These are phyloP conservation scores for Sonneratia alba DNA, from an alignment of 345 rosid genomes.

Conservation along the genomic window DNA sequence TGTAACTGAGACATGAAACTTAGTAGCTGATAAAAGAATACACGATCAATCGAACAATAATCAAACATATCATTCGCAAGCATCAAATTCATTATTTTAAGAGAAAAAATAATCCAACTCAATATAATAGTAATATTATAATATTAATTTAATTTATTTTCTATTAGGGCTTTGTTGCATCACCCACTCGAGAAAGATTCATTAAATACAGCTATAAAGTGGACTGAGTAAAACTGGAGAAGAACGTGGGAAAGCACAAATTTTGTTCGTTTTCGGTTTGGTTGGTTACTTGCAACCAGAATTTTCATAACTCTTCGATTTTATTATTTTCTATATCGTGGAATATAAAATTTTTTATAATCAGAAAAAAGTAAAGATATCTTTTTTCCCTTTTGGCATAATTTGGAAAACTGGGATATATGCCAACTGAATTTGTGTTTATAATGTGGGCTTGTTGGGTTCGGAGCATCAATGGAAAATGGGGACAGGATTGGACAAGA, in stretches of 20 bases:
- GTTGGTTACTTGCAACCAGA: too few relatives aligned
- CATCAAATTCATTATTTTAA: not conserved
- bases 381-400: not conserved
- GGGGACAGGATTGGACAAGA: not conserved
- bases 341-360: too few relatives aligned
- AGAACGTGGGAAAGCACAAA: not conserved
- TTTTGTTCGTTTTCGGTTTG: too few relatives aligned
- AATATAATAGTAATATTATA: not conserved
- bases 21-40: too few relatives aligned
- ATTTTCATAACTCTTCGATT: too few relatives aligned
- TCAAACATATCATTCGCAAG: too few relatives aligned
- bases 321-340: too few relatives aligned
- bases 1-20: too few relatives aligned
- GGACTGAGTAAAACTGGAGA: not conserved
- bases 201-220: not conserved
- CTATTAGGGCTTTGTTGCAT: slow-evolving; percentile 8
- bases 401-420: too few relatives aligned
- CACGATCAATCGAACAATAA: too few relatives aligned
- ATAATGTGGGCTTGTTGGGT: too few relatives aligned
- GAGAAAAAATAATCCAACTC: not conserved
- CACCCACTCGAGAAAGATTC: not conserved
- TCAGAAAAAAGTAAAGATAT: too few relatives aligned
- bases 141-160: not conserved
- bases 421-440: not conserved
- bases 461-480: not conserved